Evolutionary conservation across 228 moss, liverwort and hornwort genomes (phyloP).

Genomic region (Sphagnum fallax): DNA sequence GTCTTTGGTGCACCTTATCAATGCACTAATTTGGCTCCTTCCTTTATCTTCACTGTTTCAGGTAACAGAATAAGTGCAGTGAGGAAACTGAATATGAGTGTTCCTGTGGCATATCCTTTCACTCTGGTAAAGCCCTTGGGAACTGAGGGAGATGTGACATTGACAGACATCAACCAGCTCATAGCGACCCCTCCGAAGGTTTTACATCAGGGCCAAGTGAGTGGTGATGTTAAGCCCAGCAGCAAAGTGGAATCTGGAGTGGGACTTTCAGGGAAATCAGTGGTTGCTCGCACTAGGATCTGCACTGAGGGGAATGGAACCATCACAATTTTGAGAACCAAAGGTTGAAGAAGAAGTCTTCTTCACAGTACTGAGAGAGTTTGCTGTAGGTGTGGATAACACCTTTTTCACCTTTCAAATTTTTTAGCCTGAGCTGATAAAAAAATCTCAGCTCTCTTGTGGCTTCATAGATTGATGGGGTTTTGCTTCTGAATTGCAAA

Average conservation of each 20-base stretch:
- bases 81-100: slow-evolving; percentile 8
- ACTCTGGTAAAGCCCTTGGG: slow-evolving; percentile 23
- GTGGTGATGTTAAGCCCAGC: slow-evolving; percentile 2
- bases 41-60: not conserved
- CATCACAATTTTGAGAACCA: slow-evolving; percentile 31
- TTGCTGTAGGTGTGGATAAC: not conserved
- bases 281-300: slow-evolving; percentile 27
- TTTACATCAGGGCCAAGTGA: slow-evolving; percentile 6
- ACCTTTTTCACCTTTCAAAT: not conserved
- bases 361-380: not conserved
- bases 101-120: slow-evolving; percentile 31
- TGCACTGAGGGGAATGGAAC: slow-evolving; percentile 35
- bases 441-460: not conserved
- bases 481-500: not conserved
- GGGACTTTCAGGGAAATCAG: slow-evolving; percentile 26
- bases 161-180: slow-evolving; percentile 28
- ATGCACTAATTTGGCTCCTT: not conserved
- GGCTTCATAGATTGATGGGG: not conserved
- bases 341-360: slow-evolving; percentile 8
- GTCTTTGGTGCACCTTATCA: not conserved
- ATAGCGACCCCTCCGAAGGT: slow-evolving; percentile 19
- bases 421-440: not conserved
- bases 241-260: slow-evolving; percentile 15
- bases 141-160: slow-evolving; percentile 22
- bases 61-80: slow-evolving; percentile 7